These are phyloP conservation scores for Scleroderma citrinum DNA, from an alignment of 768 basidiomycete species.

Conservation along the genomic window DNA sequence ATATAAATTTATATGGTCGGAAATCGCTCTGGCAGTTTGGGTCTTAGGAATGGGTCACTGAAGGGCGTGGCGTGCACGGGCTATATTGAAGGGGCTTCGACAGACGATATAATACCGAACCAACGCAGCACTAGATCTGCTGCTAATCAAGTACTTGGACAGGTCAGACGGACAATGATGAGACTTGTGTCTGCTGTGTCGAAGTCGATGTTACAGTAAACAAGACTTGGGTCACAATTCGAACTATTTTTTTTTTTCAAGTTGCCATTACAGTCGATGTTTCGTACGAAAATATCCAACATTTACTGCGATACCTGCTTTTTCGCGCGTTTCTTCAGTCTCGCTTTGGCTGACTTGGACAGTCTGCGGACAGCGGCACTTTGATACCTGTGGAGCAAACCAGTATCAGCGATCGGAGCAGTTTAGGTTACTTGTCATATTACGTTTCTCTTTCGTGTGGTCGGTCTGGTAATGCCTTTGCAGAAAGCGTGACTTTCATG, in stretches of 20 bases:
- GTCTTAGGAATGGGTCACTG: constrained; percentile 7
- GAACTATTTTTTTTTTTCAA: constrained; percentile 25
- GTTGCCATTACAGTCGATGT: constrained; percentile 4
- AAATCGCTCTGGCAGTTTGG: constrained; percentile 27
- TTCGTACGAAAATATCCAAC: constrained; percentile 14
- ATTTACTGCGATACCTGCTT: constrained; percentile 18
- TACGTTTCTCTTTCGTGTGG: constrained; percentile 32
- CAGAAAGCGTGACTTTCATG: constrained; percentile 65
- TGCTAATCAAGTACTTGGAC: constrained; percentile 9
- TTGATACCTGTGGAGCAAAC: constrained; percentile 45
- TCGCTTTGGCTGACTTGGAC: constrained; percentile 51
- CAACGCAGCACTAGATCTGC: constrained; percentile 8
- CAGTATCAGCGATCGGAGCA: constrained; percentile 1
- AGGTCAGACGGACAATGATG: constrained; percentile 9
- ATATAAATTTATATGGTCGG: constrained; percentile 32
- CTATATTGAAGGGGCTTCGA: constrained; percentile 17
- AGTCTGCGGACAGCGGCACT: constrained; percentile 45
- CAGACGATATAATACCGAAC: constrained; percentile 18
- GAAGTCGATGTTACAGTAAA: neutral
- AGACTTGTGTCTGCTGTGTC: neutral
- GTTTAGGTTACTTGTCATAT: constrained; percentile 22
- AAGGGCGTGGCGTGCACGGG: neutral
- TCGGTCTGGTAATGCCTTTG: constrained; percentile 36
- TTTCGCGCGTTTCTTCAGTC: constrained; percentile 42
- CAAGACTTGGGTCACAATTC: too few species aligned